phyloP scores from a whole-genome alignment of 2,329 filamentous ascomycete genomes.

The Trichoderma brevicompactum region DNA sequence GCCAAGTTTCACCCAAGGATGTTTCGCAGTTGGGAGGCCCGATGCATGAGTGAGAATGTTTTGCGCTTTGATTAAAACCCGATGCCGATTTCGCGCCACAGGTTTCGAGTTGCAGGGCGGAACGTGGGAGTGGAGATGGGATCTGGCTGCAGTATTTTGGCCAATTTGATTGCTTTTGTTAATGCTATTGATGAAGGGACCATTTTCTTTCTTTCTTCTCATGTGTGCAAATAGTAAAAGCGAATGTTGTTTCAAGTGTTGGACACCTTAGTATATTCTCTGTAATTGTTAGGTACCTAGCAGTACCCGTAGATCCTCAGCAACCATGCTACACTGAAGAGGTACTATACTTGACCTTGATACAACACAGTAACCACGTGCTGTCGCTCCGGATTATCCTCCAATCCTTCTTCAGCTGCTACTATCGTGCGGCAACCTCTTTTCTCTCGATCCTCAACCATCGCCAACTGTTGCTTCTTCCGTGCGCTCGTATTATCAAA shows the following conservation, averaged over 20 bases:
- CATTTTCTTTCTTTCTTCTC: neutral
- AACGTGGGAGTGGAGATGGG: neutral
- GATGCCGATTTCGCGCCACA: neutral
- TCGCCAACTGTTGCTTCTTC: neutral
- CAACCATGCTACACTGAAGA: too few relatives aligned
- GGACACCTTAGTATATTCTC: neutral
- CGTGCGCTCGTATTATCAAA: neutral
- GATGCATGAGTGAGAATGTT: neutral
- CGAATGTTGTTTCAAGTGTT: neutral
- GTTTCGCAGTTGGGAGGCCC: neutral
- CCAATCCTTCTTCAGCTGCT: neutral
- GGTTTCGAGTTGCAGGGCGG: neutral
- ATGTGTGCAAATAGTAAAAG: too few relatives aligned
- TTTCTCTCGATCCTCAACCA: neutral
- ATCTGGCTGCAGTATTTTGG: neutral
- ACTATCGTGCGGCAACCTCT: too few relatives aligned
- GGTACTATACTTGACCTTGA: too few relatives aligned
- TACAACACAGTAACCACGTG: neutral
- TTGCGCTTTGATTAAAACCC: neutral
- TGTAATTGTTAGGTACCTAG: neutral
- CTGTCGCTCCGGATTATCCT: conserved; percentile 10
- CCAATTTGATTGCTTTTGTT: neutral
- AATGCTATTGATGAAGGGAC: too few relatives aligned
- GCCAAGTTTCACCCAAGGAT: neutral
- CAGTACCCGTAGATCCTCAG: too few relatives aligned